These are phyloP conservation scores for Arachnopeziza araneosa DNA, from an alignment of 2,329 filamentous ascomycete species.

Conservation along the genomic window DNA sequence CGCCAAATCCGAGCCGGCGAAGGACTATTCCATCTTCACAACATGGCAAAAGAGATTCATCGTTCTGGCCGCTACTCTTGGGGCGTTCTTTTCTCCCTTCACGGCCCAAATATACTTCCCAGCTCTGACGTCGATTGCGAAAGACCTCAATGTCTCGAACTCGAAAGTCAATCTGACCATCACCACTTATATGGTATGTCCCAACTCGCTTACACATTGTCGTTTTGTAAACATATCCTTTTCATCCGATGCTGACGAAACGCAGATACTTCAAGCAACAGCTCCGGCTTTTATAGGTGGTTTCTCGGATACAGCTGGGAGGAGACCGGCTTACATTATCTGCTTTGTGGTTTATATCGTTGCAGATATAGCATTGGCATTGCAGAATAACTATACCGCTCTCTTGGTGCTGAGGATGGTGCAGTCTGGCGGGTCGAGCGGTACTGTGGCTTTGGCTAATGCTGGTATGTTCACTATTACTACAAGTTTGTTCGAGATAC, in stretches of 20 bases:
- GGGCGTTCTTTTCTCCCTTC: conserved; percentile 13
- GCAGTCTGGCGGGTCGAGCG: conserved; percentile 50
- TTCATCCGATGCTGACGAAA: not conserved
- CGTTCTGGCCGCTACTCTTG: conserved; percentile 8
- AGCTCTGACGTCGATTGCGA: conserved; percentile 43
- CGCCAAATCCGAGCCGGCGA: not conserved
- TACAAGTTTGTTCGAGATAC: conserved; percentile 49
- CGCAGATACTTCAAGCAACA: conserved; percentile 50
- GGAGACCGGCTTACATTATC: conserved; percentile 48
- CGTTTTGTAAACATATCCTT: not conserved
- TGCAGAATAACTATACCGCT: conserved; percentile 43
- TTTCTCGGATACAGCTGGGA: conserved; percentile 48
- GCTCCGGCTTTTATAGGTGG: conserved; percentile 51
- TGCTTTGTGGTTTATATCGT: conserved; percentile 48
- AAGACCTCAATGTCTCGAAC: conserved; percentile 40
- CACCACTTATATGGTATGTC: conserved; percentile 34
- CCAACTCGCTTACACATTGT: not conserved
- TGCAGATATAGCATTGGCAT: conserved; percentile 48
- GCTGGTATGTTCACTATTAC: conserved; percentile 24
- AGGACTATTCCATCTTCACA: not conserved
- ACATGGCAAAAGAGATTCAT: conserved; percentile 1
- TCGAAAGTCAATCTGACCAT: conserved; percentile 34
- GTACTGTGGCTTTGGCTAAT: conserved; percentile 51
- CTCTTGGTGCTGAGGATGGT: conserved; percentile 37
- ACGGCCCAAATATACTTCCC: conserved; percentile 30